These are phyloP conservation scores for Mycena capillaripes DNA, from an alignment of 768 basidiomycete genomes.

Conservation along the genomic window DNA sequence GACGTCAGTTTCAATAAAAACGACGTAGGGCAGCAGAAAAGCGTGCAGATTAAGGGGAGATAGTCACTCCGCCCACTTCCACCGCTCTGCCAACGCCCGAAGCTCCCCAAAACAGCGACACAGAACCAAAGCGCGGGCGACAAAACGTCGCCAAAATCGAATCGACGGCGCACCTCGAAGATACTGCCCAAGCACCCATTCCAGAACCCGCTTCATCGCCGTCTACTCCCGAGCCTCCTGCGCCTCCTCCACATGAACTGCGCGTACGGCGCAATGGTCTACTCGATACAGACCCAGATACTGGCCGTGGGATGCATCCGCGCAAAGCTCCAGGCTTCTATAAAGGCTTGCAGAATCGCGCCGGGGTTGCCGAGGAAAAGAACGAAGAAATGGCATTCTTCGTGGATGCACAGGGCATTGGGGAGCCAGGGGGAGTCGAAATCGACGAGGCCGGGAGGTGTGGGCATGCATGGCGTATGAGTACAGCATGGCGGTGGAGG, in stretches of 20 bases:
- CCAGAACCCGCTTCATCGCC: neutral
- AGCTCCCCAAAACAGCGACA: neutral
- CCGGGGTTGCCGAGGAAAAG: conserved; percentile 7
- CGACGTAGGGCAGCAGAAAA: conserved; percentile 35
- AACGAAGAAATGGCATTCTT: neutral
- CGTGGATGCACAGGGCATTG: neutral
- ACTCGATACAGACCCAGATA: conserved; percentile 25
- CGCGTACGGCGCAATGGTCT: conserved; percentile 15
- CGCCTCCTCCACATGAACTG: conserved; percentile 25
- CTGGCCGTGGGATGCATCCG: conserved; percentile 20
- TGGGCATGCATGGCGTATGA: conserved; percentile 17
- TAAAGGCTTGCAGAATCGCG: neutral
- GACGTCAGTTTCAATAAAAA: conserved; percentile 42
- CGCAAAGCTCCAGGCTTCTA: conserved; percentile 14
- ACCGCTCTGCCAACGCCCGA: neutral
- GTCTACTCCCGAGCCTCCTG: conserved; percentile 20
- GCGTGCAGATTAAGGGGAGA: conserved; percentile 46
- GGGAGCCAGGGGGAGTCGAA: conserved; percentile 29
- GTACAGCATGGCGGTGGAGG: conserved; percentile 13
- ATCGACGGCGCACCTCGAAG: conserved; percentile 14
- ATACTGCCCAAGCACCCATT: too few species aligned
- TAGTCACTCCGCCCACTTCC: conserved; percentile 20
- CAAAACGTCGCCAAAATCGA: neutral
- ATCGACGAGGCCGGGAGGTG: conserved; percentile 1
- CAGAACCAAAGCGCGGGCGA: neutral